Conservation (phyloP, 2,329 filamentous ascomycete species). For the Septoria petroselini region DNA sequence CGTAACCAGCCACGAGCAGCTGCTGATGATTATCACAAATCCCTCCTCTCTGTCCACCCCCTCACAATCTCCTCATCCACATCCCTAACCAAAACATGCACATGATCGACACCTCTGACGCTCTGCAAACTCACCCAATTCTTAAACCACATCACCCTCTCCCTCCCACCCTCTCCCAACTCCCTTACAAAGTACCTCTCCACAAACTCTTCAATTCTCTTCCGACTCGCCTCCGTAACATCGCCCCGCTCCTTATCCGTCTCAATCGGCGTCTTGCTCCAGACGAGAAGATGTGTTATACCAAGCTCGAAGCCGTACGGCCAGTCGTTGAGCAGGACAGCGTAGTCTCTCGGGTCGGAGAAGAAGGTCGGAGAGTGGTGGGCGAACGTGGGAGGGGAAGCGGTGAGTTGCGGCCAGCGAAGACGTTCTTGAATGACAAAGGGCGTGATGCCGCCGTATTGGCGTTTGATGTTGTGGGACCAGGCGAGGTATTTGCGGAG, state of each 20-base stretch:
- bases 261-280: constrained; percentile 53
- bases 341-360: constrained; percentile 53
- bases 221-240: constrained; percentile 50
- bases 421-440: constrained; percentile 57
- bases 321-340: constrained; percentile 61
- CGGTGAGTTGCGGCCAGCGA: constrained; percentile 45
- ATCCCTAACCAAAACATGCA: constrained; percentile 54
- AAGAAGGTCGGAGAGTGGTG: constrained; percentile 53
- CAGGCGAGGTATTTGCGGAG: constrained; percentile 59
- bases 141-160: constrained; percentile 62
- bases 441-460: constrained; percentile 55
- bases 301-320: constrained; percentile 57
- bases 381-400: constrained; percentile 38
- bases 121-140: constrained; percentile 62
- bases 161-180: constrained; percentile 35
- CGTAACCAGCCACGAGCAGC: too few relatives aligned
- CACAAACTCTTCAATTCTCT: constrained; percentile 51
- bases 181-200: constrained; percentile 49
- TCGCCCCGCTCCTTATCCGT: constrained; percentile 48
- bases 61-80: constrained; percentile 40
- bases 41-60: constrained; percentile 33
- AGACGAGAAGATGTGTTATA: constrained; percentile 57
- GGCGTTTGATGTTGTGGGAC: constrained; percentile 53
- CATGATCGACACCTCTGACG: constrained; percentile 57
- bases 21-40: too few relatives aligned